Percentiles rank a stretch among this genome's conserved stretches.
Evolutionary conservation across 495 filamentous ascomycete genomes (phyloP).

Genomic region (Margaritispora aquatica): DNA sequence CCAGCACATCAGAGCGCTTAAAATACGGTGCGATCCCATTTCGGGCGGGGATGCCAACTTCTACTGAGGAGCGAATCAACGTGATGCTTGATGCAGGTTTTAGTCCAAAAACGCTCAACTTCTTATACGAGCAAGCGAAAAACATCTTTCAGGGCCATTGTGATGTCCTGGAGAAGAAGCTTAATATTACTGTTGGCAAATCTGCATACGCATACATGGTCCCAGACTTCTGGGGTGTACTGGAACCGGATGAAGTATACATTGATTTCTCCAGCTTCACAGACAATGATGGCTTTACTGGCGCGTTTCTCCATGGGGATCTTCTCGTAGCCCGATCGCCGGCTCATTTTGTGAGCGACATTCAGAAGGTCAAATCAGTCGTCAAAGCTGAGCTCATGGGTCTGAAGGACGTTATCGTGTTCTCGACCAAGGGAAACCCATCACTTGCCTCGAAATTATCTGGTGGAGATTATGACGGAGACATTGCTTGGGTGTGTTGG

Average conservation of each 20-base stretch:
- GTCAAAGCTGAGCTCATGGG: constrained; percentile 61
- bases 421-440: constrained; percentile 65
- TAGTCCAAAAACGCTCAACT: constrained; percentile 48
- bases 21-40: constrained; percentile 31
- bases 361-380: constrained; percentile 59
- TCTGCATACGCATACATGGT: constrained; percentile 79
- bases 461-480: constrained; percentile 94
- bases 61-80: constrained; percentile 40
- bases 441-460: constrained; percentile 72
- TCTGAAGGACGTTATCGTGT: constrained; percentile 84
- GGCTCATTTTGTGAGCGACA: constrained; percentile 73
- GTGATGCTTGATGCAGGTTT: constrained; percentile 60
- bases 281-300: constrained; percentile 44
- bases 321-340: constrained; percentile 83
- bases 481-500: constrained; percentile 89
- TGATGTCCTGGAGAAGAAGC: constrained; percentile 44
- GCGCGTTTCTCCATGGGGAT: constrained; percentile 53
- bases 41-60: constrained; percentile 46
- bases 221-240: constrained; percentile 65
- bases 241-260: constrained; percentile 72
- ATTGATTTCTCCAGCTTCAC: constrained; percentile 70
- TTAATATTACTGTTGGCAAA: constrained; percentile 66
- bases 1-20: constrained; percentile 16
- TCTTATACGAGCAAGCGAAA: constrained; percentile 37
- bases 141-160: constrained; percentile 49